A percentile compares a stretch with the other conserved stretches of the same genome.
phyloP scores from a whole-genome alignment of 2,329 filamentous ascomycete species.

The Drechslerella coelobrocha region DNA sequence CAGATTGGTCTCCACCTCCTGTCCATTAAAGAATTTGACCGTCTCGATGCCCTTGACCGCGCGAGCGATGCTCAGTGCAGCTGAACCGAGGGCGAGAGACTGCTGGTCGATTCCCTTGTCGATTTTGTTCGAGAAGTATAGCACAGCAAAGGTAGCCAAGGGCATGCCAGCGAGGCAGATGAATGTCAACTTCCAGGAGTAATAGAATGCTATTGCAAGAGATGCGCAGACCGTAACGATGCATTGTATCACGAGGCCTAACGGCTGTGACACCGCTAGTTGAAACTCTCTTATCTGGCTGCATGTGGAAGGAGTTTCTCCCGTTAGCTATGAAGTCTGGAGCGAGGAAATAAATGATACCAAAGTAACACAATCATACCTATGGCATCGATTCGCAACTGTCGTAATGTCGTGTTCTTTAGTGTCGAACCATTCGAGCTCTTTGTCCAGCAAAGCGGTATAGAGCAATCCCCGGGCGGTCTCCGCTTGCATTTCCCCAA shows the following conservation, averaged over 20 bases:
- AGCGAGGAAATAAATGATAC: slow-evolving; percentile 58
- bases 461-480: slow-evolving; percentile 72
- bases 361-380: slow-evolving; percentile 10
- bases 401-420: slow-evolving; percentile 67
- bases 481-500: slow-evolving; percentile 80
- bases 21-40: slow-evolving; percentile 84
- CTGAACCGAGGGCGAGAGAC: slow-evolving; percentile 58
- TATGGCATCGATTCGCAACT: slow-evolving; percentile 42
- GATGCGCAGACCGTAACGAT: slow-evolving; percentile 70
- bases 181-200: slow-evolving; percentile 83
- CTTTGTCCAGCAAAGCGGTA: slow-evolving; percentile 70
- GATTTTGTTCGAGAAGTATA: slow-evolving; percentile 37
- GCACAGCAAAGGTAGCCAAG: slow-evolving; percentile 63
- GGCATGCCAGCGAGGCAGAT: slow-evolving; percentile 78
- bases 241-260: slow-evolving; percentile 74
- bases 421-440: slow-evolving; percentile 82
- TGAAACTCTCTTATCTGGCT: slow-evolving; percentile 86
- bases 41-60: slow-evolving; percentile 78
- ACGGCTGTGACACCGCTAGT: slow-evolving; percentile 76
- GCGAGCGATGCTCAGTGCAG: slow-evolving; percentile 73
- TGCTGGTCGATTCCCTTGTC: slow-evolving; percentile 35
- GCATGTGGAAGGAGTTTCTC: slow-evolving; percentile 67
- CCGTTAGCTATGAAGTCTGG: slow-evolving; percentile 72
- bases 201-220: slow-evolving; percentile 74
- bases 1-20: slow-evolving; percentile 71